These are phyloP conservation scores for Dacryopinax spathularia DNA, from an alignment of 768 basidiomycete species.

Conservation along the genomic window DNA sequence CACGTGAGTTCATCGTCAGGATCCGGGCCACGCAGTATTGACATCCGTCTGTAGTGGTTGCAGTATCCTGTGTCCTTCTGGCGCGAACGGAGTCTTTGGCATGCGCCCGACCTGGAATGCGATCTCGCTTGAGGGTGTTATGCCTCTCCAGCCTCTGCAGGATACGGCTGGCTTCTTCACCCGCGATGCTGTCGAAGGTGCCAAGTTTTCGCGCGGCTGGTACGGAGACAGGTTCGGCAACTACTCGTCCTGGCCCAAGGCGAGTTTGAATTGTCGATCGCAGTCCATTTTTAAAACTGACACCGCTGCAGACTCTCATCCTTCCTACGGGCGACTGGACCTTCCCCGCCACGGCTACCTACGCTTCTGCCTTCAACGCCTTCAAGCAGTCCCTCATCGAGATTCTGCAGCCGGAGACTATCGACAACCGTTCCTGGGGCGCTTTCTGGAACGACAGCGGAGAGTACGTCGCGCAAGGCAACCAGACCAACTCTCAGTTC, in stretches of 20 bases:
- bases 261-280: no score
- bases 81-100: background rate
- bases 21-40: conserved; percentile 16
- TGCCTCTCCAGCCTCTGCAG: conserved; percentile 13
- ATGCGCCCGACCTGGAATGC: conserved; percentile 18
- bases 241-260: conserved; percentile 15
- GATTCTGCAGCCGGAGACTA: no score
- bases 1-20: conserved; percentile 16
- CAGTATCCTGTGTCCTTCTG: background rate
- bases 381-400: no score
- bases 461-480: no score
- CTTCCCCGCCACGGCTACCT: no score
- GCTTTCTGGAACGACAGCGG: no score
- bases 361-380: no score
- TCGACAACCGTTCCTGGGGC: no score
- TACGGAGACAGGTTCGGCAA: conserved; percentile 17
- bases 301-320: no score
- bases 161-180: conserved; percentile 20
- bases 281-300: no score
- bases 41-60: conserved; percentile 6
- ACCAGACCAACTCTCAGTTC: no score
- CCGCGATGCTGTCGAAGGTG: conserved; percentile 13
- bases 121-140: conserved; percentile 15
- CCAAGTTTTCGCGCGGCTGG: conserved; percentile 15
- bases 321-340: no score